Percentiles rank a stretch among this genome's conserved stretches.
Evolutionary conservation across 345 rosid species (phyloP).

Genomic region (Syzygium aqueum): DNA sequence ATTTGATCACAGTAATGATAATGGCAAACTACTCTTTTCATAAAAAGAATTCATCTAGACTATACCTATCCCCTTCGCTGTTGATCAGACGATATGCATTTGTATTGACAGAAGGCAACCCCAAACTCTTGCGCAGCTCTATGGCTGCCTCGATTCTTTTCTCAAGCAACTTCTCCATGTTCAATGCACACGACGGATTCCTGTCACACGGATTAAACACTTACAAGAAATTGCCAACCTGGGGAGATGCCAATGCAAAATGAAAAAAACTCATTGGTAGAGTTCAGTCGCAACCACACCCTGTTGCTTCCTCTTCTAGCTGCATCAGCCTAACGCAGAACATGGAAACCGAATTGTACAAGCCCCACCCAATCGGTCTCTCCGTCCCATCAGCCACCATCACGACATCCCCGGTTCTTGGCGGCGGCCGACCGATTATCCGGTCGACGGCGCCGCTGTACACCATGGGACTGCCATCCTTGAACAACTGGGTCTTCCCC

Average conservation of each 20-base stretch:
- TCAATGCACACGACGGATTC: conserved; percentile 69
- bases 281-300: conserved; percentile 13
- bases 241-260: background rate
- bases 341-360: conserved; percentile 83
- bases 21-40: background rate
- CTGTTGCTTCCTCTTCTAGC: conserved; percentile 72
- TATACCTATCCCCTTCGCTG: conserved; percentile 90
- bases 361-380: conserved; percentile 79
- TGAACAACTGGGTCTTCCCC: conserved; percentile 84
- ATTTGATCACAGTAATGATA: background rate
- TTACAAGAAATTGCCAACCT: background rate
- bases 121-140: conserved; percentile 48
- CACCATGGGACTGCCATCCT: conserved; percentile 88
- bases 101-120: conserved; percentile 61
- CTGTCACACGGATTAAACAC: conserved; percentile 21
- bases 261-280: background rate
- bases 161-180: conserved; percentile 69
- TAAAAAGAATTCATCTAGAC: background rate
- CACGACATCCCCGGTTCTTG: conserved; percentile 80
- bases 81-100: conserved; percentile 80
- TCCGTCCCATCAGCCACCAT: conserved; percentile 78
- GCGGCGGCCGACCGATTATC: conserved; percentile 76
- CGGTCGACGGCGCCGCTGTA: conserved; percentile 89
- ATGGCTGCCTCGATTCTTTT: conserved; percentile 58
- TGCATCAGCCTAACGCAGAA: conserved; percentile 90